These are phyloP conservation scores for Sporopachydermia cereana DNA, from an alignment of 1,139 yeast genomes.

Conservation along the genomic window DNA sequence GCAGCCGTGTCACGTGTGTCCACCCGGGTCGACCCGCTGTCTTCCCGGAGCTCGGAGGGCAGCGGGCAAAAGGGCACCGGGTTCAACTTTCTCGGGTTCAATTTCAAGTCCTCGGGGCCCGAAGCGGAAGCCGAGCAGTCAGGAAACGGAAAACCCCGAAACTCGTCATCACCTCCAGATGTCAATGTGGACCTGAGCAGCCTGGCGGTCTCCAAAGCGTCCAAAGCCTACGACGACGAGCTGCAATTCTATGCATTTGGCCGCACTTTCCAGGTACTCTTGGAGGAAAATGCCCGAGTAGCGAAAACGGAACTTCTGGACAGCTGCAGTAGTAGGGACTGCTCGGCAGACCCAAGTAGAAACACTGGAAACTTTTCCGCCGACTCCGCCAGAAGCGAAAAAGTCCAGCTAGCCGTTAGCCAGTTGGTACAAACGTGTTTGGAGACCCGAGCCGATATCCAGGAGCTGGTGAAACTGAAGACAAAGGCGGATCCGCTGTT, in stretches of 20 bases:
- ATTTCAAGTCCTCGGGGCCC: not conserved
- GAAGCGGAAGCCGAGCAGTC: not conserved
- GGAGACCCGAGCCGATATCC: not conserved
- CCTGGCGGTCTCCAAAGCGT: not conserved
- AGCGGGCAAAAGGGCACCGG: not conserved
- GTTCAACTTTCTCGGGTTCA: conserved; percentile 3
- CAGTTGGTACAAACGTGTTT: not conserved
- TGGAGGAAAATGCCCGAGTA: not conserved
- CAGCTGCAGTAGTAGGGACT: too few relatives aligned
- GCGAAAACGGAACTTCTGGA: not conserved
- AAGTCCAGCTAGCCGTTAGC: not conserved
- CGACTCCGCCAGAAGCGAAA: not conserved
- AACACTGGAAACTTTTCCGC: not conserved
- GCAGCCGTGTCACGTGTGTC: not conserved
- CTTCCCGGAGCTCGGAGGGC: not conserved
- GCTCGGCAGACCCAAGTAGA: not conserved
- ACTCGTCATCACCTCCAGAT: not conserved
- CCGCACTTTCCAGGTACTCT: not conserved
- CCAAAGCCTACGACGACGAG: not conserved
- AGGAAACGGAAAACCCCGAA: not conserved
- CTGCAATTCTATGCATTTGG: not conserved
- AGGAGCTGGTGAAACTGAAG: not conserved
- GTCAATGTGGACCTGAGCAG: not conserved
- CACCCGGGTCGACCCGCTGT: conserved; percentile 3
- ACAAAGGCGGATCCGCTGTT: conserved; percentile 1